These are phyloP conservation scores for Fonsecaea monophora DNA, from an alignment of 2,329 filamentous ascomycete genomes.

Conservation along the genomic window DNA sequence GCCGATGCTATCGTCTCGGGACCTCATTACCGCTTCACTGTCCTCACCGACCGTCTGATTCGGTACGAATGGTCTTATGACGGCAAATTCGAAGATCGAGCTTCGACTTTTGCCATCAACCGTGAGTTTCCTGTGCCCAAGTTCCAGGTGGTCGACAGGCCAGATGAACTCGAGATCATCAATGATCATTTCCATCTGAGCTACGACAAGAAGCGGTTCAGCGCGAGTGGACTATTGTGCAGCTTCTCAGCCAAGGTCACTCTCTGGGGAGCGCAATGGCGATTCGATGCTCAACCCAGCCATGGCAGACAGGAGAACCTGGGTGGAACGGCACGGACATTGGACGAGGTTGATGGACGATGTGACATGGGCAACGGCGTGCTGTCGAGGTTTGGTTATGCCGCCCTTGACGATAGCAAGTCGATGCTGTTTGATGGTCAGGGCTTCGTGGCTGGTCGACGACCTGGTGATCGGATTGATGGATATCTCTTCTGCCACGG, in stretches of 20 bases:
- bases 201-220: conserved; percentile 66
- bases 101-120: conserved; percentile 67
- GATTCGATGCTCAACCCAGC: conserved; percentile 56
- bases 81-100: conserved; percentile 66
- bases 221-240: conserved; percentile 57
- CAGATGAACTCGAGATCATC: conserved; percentile 61
- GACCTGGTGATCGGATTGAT: conserved; percentile 55
- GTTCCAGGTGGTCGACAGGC: conserved; percentile 48
- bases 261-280: conserved; percentile 56
- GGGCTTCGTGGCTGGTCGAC: conserved; percentile 58
- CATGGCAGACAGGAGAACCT: conserved; percentile 44
- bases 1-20: conserved; percentile 55
- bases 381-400: conserved; percentile 59
- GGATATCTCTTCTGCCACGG: conserved; percentile 68
- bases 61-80: conserved; percentile 69
- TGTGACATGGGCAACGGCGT: conserved; percentile 59
- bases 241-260: conserved; percentile 51
- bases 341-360: conserved; percentile 62
- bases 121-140: conserved; percentile 41
- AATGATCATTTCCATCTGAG: conserved; percentile 62
- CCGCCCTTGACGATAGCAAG: conserved; percentile 61
- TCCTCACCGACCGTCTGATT: conserved; percentile 63
- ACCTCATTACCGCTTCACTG: conserved; percentile 64
- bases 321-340: conserved; percentile 60
- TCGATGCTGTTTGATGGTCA: conserved; percentile 64